Evolutionary conservation across 2,329 filamentous ascomycete genomes (phyloP), one percentile per base, ranked within the genome.

Genomic region (Microdochium nivale): DNA sequence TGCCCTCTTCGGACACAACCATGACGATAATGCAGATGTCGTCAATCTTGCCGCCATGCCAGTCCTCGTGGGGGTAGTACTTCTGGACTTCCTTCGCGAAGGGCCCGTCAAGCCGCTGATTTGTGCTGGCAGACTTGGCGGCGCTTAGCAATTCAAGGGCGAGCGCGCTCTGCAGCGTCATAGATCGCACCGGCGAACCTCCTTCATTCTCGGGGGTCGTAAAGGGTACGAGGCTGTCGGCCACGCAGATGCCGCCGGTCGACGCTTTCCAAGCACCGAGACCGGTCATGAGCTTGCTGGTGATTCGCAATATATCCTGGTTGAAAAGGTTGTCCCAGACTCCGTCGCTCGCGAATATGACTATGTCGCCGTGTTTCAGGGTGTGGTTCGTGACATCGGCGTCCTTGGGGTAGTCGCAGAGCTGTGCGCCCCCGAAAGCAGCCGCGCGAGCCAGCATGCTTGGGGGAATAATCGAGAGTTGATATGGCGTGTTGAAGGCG

Each of bases 401-500:
- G 62, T 97, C 89, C 57, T 82, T 80, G 13, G 94, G 94, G 52
- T 86, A 77, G 69, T 99, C 94, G 65, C 86, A 85, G 25, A 96
- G 80, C 55, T 87, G 87, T 2, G 80, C 76, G 46, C 89, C 89
- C 21, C 92, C 92, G 66, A 96, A 97, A 25, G 89, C 81, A 13
- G 84, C 82, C 60, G 90, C 86, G 61, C 94, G 88, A 23, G 83
- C 81, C 52, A 90, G 79, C 70, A 96, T 85, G 59, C 80, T 82
- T 3, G 86, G 81, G 1, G 94, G 92, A 8, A 96, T 85, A 50
- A 96, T 84, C 51, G 90, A 92, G 40, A 99, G 80, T 68, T 99
- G 94, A 65, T 88, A 99, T 0, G 94, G 94, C 0, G 94, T 97
- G 69, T 99, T 99, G 78, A 99, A 99, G 44, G 86, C 90, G 67